Evolutionary conservation across 495 filamentous ascomycete species (phyloP), one percentile per base, ranked within the genome.

Genomic region (Penicillium argentinense): DNA sequence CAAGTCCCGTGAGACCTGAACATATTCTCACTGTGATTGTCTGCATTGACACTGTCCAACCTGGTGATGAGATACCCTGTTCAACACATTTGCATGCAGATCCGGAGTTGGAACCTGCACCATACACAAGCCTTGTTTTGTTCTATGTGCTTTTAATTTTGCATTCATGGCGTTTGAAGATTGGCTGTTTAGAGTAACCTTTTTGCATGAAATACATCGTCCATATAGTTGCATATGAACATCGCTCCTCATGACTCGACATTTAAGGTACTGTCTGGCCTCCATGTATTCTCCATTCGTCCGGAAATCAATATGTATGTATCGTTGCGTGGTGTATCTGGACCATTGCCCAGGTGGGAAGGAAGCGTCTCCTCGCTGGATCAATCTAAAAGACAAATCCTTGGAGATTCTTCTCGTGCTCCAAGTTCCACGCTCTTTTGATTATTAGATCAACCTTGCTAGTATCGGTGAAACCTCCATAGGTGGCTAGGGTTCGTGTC

Each of bases 371-470:
- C n/a, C n/a, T n/a, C n/a, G n/a, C n/a, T n/a, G n/a, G n/a, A n/a
- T n/a, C n/a, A n/a, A n/a, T n/a, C n/a, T n/a, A 50, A 22, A 59
- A 59, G n/a, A 49, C 41, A 36, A 67, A 67, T 2, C 64, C 64
- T 16, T 19, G 45, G 5, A 63, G 9, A 29, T 43, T 41, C 2
- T 19, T 49, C 32, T 66, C 56, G 4, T 53, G 18, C 21, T 66
- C 59, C 18, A 67, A 28, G n/a, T 54, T 61, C 64, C 64, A 66
- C 1, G 45, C 54, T 47, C 55, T 49, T 28, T 56, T 28, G 30
- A 67, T 61, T 23, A 67, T 14, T 1, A 47, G 28, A 17, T 60
- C 47, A 5, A 67, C 47, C 21, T 45, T 53, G 5, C 17, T 13
- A 9, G 38, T 39, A 46, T 67, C 56, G 5, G 40, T 48, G 18